Evolutionary conservation across 345 rosid genomes (phyloP).

Genomic region (Linum lewisii): DNA sequence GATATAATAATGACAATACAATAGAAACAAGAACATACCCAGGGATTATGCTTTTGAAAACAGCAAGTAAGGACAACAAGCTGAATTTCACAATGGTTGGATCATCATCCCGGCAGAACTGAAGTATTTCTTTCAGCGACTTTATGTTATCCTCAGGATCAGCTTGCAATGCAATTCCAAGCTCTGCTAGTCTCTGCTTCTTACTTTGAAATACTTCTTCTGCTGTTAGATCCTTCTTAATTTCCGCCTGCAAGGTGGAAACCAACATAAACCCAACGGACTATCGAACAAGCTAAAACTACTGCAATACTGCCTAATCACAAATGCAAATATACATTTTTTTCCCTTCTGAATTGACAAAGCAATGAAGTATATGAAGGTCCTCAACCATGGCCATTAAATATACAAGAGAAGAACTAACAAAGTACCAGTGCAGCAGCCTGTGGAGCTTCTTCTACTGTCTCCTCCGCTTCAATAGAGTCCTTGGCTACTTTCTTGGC

Average conservation of each 20-base stretch:
- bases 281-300: background rate
- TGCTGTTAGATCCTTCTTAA: slow-evolving; percentile 74
- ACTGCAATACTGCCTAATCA: background rate
- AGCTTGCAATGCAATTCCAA: slow-evolving; percentile 61
- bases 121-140: slow-evolving; percentile 67
- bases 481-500: slow-evolving; percentile 60
- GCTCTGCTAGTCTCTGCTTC: slow-evolving; percentile 68
- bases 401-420: background rate
- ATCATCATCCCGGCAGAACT: slow-evolving; percentile 47
- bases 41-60: slow-evolving; percentile 83
- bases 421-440: slow-evolving; percentile 63
- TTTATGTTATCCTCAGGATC: slow-evolving; percentile 73
- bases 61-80: slow-evolving; percentile 75
- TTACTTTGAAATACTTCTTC: slow-evolving; percentile 61
- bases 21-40: slow-evolving; percentile 41
- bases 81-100: slow-evolving; percentile 60
- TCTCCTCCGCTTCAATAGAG: slow-evolving; percentile 26
- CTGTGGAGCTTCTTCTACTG: slow-evolving; percentile 45
- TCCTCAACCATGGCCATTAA: background rate
- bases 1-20: slow-evolving; percentile 1
- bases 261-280: background rate
- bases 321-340: too few relatives aligned
- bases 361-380: background rate
- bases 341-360: background rate
- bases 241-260: slow-evolving; percentile 55